Conservation (phyloP, 805 yeast species). For the Wickerhamiella allomyrinae region DNA sequence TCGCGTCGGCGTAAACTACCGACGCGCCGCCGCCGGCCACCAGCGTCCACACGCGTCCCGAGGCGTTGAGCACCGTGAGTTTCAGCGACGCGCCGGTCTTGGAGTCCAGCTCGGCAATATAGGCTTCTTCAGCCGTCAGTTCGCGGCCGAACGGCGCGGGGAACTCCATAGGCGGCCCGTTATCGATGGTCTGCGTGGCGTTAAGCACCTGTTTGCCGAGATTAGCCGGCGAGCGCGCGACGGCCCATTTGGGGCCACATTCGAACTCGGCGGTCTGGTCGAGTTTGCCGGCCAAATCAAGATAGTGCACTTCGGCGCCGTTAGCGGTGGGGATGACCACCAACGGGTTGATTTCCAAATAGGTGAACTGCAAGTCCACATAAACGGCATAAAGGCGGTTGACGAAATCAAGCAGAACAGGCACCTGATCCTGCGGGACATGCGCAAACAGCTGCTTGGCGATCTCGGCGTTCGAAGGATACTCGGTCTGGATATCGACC, state of each 20-base stretch:
- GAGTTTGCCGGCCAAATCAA: slow-evolving; percentile 35
- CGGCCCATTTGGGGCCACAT: slow-evolving; percentile 36
- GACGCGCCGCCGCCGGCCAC: slow-evolving; percentile 38
- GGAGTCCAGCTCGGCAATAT: slow-evolving; percentile 34
- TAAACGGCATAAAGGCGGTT: slow-evolving; percentile 34
- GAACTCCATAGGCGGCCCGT: slow-evolving; percentile 36
- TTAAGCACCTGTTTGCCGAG: slow-evolving; percentile 24
- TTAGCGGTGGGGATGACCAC: slow-evolving; percentile 29
- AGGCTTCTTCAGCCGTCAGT: slow-evolving; percentile 31
- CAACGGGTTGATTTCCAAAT: slow-evolving; percentile 33
- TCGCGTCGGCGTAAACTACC: slow-evolving; percentile 35
- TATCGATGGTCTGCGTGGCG: slow-evolving; percentile 25
- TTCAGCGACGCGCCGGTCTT: slow-evolving; percentile 36
- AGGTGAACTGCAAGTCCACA: slow-evolving; percentile 34
- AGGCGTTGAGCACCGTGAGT: slow-evolving; percentile 30
- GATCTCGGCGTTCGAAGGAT: slow-evolving; percentile 29
- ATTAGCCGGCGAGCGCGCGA: slow-evolving; percentile 31
- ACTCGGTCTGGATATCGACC: slow-evolving; percentile 28
- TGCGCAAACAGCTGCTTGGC: slow-evolving; percentile 24
- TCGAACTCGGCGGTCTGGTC: slow-evolving; percentile 37
- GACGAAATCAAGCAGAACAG: slow-evolving; percentile 30
- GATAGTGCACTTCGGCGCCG: slow-evolving; percentile 31
- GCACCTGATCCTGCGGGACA: slow-evolving; percentile 29
- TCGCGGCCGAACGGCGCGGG: slow-evolving; percentile 37
- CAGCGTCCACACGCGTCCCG: slow-evolving; percentile 34